Evolutionary conservation across 1,139 yeast species (phyloP).

Genomic region (Suhomyces panamericanus): DNA sequence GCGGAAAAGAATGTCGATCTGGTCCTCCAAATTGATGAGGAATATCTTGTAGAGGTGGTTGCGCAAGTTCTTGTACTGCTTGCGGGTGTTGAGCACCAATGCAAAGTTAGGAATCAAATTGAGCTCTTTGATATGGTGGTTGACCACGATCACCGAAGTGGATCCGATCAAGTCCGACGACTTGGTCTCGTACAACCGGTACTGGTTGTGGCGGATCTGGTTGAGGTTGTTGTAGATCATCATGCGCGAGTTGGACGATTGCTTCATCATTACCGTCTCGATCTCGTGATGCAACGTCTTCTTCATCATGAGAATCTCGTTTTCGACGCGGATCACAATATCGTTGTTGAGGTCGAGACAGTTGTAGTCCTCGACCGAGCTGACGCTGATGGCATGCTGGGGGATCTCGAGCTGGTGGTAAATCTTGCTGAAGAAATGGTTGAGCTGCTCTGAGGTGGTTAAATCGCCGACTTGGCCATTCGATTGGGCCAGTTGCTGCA

Average conservation of each 20-base stretch:
- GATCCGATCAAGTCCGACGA: slow-evolving; percentile 14
- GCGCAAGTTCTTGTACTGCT: slow-evolving; percentile 28
- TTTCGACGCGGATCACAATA: slow-evolving; percentile 27
- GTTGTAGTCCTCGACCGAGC: slow-evolving; percentile 32
- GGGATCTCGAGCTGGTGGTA: slow-evolving; percentile 30
- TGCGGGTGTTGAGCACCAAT: slow-evolving; percentile 26
- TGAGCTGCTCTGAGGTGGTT: slow-evolving; percentile 9
- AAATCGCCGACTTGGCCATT: slow-evolving; percentile 5
- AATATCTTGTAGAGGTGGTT: slow-evolving; percentile 41
- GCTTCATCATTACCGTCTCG: slow-evolving; percentile 28
- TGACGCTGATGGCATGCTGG: slow-evolving; percentile 30
- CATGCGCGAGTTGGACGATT: slow-evolving; percentile 22
- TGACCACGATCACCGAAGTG: slow-evolving; percentile 23
- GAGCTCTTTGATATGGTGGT: slow-evolving; percentile 34
- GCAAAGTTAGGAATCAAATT: slow-evolving; percentile 40
- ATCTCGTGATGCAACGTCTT: slow-evolving; percentile 34
- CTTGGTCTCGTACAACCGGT: slow-evolving; percentile 30
- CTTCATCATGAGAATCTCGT: slow-evolving; percentile 31
- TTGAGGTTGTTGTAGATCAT: slow-evolving; percentile 25
- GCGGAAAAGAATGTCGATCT: slow-evolving; percentile 38
- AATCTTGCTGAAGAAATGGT: slow-evolving; percentile 19
- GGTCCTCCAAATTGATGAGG: slow-evolving; percentile 41
- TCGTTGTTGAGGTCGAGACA: slow-evolving; percentile 29
- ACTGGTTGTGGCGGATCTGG: slow-evolving; percentile 31
- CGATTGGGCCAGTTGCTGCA: slow-evolving; percentile 5